Conservation (phyloP, 2,329 filamentous ascomycete species). For the Cordyceps javanica region DNA sequence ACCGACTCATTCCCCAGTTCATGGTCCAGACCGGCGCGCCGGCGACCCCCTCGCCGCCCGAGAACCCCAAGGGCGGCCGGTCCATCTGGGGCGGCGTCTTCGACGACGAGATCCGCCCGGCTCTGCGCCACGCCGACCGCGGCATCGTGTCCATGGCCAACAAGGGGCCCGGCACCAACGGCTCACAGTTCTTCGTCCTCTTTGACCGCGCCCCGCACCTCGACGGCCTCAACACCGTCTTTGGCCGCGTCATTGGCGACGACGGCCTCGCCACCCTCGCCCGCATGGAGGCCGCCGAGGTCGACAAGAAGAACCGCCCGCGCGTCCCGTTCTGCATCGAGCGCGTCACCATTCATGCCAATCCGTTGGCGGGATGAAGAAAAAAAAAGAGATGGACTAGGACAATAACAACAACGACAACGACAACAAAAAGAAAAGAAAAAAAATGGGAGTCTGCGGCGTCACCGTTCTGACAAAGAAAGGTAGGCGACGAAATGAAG, state of each 20-base stretch:
- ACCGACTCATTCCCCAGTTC: conserved; percentile 74
- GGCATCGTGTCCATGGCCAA: conserved; percentile 76
- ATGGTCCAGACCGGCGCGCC: conserved; percentile 73
- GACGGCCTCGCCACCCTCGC: conserved; percentile 59
- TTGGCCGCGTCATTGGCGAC: conserved; percentile 66
- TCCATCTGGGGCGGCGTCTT: conserved; percentile 72
- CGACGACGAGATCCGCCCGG: conserved; percentile 73
- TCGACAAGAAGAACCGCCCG: conserved; percentile 74
- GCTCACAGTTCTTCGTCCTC: conserved; percentile 75
- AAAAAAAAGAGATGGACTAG: neutral
- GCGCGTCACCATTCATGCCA: conserved; percentile 68
- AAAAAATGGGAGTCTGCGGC: neutral
- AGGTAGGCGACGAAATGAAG: no score
- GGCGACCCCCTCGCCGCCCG: conserved; percentile 41
- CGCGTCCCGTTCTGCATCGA: conserved; percentile 62
- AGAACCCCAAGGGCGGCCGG: conserved; percentile 60
- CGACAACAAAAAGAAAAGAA: neutral
- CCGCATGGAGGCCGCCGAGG: conserved; percentile 62
- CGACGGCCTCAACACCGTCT: conserved; percentile 79
- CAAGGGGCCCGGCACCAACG: conserved; percentile 67
- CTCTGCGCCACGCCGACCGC: conserved; percentile 60
- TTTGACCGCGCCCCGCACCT: conserved; percentile 74
- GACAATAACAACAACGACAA: neutral
- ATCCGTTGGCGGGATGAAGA: conserved; percentile 59
- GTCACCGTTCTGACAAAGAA: no score